Evolutionary conservation across 106 monocot genomes (phyloP), one percentile per base, ranked within the genome.

Genomic region (Dioscorea alata): DNA sequence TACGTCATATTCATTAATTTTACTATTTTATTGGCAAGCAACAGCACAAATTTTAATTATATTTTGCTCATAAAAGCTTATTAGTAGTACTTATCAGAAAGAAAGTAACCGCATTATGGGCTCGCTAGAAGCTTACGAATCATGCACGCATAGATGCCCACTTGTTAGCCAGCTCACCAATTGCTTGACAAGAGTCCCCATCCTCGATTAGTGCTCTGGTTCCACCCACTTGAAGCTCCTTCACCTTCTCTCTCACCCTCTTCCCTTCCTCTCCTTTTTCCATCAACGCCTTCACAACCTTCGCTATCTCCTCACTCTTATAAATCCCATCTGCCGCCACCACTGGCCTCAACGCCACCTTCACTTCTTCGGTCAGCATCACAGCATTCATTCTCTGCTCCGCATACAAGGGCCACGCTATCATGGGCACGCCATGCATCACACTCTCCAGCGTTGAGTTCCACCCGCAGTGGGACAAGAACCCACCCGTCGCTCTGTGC

Each of bases 321-420:
- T 81, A 72, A 42, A 88, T 0, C 24, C 80, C 80, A 9, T 67
- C 73, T 35, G 32, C 62, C 23, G 61, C 20, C 19, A 0, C 69
- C 56, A 24, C 49, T 32, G 75, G 15, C 65, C 76, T 34, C 19
- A 88, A 0, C 21, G 83, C 88, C 33, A 79, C 78, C 72, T 56
- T 52, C 10, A 61, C 73, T 2, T 62, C 81, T 60, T 79, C 81
- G 33, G 34, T 69, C 75, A 92, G 57, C 85, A 85, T 42, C 75
- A 72, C 83, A 8, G 92, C 80, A 65, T 92, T 92, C 80, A 83
- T 77, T 63, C 64, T 78, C 76, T 92, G 92, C 78, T 92, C 88
- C 0, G 88, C 88, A 21, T 81, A 92, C 61, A 92, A 66, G 16
- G 92, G 92, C 92, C 92, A 92, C 18, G 79, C 83, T 22, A 92